Evolutionary conservation across 176 grass and related monocot genomes (phyloP).

Genomic region (Aegilops umbellulata): DNA sequence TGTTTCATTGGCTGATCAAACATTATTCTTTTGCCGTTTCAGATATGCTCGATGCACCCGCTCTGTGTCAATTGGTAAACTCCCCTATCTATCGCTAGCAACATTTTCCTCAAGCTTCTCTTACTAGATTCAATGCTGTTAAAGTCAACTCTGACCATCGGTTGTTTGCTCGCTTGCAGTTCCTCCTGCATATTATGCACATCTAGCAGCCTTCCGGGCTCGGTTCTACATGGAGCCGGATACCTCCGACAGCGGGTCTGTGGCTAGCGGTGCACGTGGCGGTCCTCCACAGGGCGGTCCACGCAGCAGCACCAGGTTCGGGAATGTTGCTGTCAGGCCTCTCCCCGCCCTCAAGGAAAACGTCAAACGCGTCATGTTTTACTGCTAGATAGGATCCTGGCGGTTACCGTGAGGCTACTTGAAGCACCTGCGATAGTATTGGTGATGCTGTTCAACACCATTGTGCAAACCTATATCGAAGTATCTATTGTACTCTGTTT

Average conservation of each 20-base stretch:
- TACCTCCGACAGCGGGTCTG: conserved; percentile 72
- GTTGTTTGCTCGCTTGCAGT: conserved; percentile 39
- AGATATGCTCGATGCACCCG: conserved; percentile 88
- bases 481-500: background rate
- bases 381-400: conserved; percentile 45
- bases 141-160: background rate
- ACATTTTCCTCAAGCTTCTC: background rate
- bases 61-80: conserved; percentile 82
- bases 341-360: conserved; percentile 89
- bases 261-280: conserved; percentile 56
- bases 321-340: conserved; percentile 78
- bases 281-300: conserved; percentile 32
- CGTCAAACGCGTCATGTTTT: conserved; percentile 89
- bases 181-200: conserved; percentile 84
- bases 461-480: background rate
- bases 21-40: conserved; percentile 12
- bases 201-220: conserved; percentile 83
- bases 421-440: background rate
- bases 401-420: background rate
- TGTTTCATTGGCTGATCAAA: background rate
- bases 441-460: background rate
- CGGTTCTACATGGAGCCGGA: conserved; percentile 93
- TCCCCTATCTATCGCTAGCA: background rate
- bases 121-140: background rate
- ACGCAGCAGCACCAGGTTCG: conserved; percentile 47